A percentile compares a stretch with the other conserved stretches of the same genome.
phyloP scores from a whole-genome alignment of 768 basidiomycete species.

The Inosperma sp. region DNA sequence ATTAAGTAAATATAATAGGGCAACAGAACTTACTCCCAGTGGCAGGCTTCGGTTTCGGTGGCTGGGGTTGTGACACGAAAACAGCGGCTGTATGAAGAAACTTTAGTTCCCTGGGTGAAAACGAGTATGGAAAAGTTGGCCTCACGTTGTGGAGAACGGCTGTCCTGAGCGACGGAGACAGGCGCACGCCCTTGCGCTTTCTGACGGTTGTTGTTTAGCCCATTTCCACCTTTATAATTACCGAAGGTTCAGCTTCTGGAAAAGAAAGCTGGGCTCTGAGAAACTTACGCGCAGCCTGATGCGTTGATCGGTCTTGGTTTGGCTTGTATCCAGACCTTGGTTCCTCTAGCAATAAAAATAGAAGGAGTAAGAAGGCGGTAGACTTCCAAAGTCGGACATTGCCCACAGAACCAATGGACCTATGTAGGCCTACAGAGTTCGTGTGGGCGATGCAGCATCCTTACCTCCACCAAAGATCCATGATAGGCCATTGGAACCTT shows the following conservation, averaged over 20 bases:
- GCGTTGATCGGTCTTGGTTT: neutral
- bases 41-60: neutral
- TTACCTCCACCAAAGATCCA: neutral
- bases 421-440: neutral
- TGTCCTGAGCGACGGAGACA: too few species aligned
- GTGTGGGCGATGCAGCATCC: neutral
- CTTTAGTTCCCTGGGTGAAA: neutral
- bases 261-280: neutral
- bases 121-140: neutral
- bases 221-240: conserved; percentile 2
- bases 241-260: neutral
- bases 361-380: neutral
- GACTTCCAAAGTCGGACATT: neutral
- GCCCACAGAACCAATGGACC: neutral
- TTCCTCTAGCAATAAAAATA: neutral
- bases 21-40: neutral
- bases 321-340: neutral
- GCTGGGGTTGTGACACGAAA: neutral
- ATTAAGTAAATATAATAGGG: neutral
- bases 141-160: neutral
- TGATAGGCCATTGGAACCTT: neutral
- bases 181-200: neutral
- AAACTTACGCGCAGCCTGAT: neutral
- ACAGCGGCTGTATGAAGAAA: neutral
- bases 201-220: neutral